Percentiles rank a stretch among this genome's conserved stretches.
These are phyloP conservation scores for Beauveria pseudobassiana DNA, from an alignment of 2,329 filamentous ascomycete species.

Conservation along the genomic window DNA sequence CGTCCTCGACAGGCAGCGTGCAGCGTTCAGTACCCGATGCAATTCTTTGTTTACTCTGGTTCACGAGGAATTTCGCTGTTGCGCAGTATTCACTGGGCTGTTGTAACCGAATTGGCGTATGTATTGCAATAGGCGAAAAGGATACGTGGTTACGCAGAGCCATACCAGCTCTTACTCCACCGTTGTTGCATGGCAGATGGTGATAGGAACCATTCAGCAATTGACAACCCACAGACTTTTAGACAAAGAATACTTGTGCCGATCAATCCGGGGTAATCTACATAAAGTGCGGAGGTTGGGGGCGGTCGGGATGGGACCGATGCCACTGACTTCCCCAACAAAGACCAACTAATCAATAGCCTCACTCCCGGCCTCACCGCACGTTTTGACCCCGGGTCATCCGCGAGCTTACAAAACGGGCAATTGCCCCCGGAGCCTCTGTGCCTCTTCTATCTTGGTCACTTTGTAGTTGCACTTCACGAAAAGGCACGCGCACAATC, in stretches of 20 bases:
- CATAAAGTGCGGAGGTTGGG: not conserved
- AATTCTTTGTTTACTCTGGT: not conserved
- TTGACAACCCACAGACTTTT: not conserved
- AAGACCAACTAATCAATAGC: not conserved
- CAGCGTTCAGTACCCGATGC: not conserved
- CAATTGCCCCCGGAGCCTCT: too few species aligned
- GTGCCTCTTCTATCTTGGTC: not conserved
- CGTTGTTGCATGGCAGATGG: not conserved
- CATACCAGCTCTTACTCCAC: not conserved
- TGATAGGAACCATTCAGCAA: not conserved
- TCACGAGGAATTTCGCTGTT: not conserved
- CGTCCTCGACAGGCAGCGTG: not conserved
- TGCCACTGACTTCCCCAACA: conserved; percentile 2
- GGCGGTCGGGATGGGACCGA: not conserved
- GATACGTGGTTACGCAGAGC: not conserved
- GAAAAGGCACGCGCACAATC: not conserved
- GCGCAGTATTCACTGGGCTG: not conserved
- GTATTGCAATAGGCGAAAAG: too few species aligned
- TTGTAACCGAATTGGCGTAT: not conserved
- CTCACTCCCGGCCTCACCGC: conserved; percentile 5
- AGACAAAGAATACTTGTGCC: not conserved
- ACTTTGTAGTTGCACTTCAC: not conserved
- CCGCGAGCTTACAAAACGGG: not conserved
- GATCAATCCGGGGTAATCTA: not conserved
- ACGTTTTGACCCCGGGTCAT: not conserved